Percentiles rank a stretch among this genome's conserved stretches.
Conservation (phyloP, 2,329 filamentous ascomycete genomes). For the Apiospora rasikravindrae region DNA sequence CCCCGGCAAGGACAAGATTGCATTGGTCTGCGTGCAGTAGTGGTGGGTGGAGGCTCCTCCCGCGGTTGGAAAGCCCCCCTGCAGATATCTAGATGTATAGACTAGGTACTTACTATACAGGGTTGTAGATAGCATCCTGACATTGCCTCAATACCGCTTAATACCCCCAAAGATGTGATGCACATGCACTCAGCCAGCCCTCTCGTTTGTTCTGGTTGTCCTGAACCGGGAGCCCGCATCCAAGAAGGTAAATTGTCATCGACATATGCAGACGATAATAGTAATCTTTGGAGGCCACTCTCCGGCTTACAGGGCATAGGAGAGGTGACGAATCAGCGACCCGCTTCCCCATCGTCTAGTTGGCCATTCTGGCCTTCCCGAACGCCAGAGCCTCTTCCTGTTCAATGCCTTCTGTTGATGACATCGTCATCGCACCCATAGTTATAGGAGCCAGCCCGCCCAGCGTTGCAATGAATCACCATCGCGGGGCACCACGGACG, state of each 20-base stretch:
- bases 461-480: conserved; percentile 10
- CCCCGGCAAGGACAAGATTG: conserved; percentile 2
- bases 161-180: not conserved
- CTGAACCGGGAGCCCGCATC: not conserved
- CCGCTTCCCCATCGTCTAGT: conserved; percentile 10
- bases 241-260: conserved; percentile 9
- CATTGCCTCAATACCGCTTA: conserved; percentile 9
- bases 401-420: conserved; percentile 12
- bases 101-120: not conserved
- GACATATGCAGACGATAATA: not conserved
- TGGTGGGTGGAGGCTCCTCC: not conserved
- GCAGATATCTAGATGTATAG: conserved; percentile 9
- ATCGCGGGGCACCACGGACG: not conserved
- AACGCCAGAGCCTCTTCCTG: conserved; percentile 11
- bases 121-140: conserved; percentile 7
- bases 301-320: not conserved
- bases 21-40: not conserved
- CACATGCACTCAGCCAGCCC: not conserved
- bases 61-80: not conserved
- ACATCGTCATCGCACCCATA: conserved; percentile 11
- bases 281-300: not conserved
- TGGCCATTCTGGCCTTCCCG: conserved; percentile 5
- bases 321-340: conserved; percentile 14
- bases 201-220: not conserved
- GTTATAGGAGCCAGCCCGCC: not conserved